These are phyloP conservation scores for Lyophyllum semitale DNA, from an alignment of 768 basidiomycete species.

Conservation along the genomic window DNA sequence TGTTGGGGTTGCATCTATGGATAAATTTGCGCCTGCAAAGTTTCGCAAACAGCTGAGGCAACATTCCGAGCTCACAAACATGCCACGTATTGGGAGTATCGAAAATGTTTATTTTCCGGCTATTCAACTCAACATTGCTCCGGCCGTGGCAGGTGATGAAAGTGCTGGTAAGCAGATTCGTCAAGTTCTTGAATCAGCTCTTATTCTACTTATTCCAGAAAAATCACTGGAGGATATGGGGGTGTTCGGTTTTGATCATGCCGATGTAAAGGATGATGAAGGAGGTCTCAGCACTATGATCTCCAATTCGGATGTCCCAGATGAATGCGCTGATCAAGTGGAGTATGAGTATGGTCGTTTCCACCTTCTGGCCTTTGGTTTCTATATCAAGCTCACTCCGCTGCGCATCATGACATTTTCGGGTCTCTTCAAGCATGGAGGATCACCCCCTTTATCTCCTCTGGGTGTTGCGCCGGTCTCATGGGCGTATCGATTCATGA, in stretches of 20 bases:
- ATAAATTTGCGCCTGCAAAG: background rate
- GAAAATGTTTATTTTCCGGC: slow-evolving; percentile 1
- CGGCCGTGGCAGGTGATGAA: background rate
- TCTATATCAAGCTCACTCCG: slow-evolving; percentile 6
- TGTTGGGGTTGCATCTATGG: background rate
- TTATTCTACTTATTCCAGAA: background rate
- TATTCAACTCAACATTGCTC: background rate
- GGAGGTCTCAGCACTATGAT: slow-evolving; percentile 8
- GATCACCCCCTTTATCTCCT: slow-evolving; percentile 14
- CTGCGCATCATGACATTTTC: slow-evolving; percentile 6
- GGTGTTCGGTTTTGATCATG: slow-evolving; percentile 13
- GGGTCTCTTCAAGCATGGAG: slow-evolving; percentile 14
- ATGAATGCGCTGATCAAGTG: no score
- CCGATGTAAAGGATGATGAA: slow-evolving; percentile 7
- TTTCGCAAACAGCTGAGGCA: background rate
- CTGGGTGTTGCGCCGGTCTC: background rate
- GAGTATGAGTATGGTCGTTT: slow-evolving; percentile 14
- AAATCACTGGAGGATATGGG: slow-evolving; percentile 8
- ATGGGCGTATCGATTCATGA: slow-evolving; percentile 7
- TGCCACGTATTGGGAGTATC: background rate
- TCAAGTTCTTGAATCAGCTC: no score
- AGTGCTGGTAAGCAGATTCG: background rate
- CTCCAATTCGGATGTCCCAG: slow-evolving; percentile 2
- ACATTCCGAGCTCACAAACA: background rate
- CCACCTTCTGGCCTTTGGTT: slow-evolving; percentile 13